These are phyloP conservation scores for Komagataella pastoris DNA, from an alignment of 805 yeast species.

Conservation along the genomic window DNA sequence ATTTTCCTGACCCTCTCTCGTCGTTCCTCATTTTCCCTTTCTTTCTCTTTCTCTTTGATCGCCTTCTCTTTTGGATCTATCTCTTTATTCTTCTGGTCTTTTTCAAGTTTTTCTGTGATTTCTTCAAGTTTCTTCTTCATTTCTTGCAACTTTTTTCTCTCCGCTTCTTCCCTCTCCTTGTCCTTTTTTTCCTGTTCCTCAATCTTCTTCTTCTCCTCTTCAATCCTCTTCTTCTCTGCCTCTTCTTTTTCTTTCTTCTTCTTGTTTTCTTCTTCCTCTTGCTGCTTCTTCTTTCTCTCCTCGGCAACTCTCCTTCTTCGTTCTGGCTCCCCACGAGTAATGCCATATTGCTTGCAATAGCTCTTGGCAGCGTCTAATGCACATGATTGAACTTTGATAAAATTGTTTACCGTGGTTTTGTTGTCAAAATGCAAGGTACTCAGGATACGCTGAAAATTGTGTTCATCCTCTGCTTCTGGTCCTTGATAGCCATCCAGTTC, in stretches of 20 bases:
- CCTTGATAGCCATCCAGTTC: neutral
- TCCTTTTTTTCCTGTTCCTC: constrained; percentile 15
- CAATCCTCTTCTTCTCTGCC: neutral
- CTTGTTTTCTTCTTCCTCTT: neutral
- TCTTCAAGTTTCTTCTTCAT: constrained; percentile 5
- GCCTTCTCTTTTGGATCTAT: constrained; percentile 10
- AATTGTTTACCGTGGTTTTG: constrained; percentile 30
- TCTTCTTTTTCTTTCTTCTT: neutral
- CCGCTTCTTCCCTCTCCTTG: constrained; percentile 12
- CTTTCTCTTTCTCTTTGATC: constrained; percentile 12
- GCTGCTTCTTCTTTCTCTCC: constrained; percentile 3
- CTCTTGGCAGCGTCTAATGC: constrained; percentile 76
- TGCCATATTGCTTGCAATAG: constrained; percentile 41
- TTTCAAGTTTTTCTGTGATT: neutral
- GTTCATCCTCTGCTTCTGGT: neutral
- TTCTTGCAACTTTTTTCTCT: constrained; percentile 7
- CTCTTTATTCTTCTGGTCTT: constrained; percentile 2
- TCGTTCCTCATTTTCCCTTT: constrained; percentile 10
- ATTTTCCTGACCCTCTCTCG: constrained; percentile 10
- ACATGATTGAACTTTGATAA: constrained; percentile 38
- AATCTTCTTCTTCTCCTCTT: constrained; percentile 8
- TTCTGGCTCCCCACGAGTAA: constrained; percentile 4
- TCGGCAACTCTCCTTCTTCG: constrained; percentile 3
- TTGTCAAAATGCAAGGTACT: constrained; percentile 33
- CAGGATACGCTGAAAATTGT: constrained; percentile 20